A percentile compares a stretch with the other conserved stretches of the same genome.
phyloP scores from a whole-genome alignment of 2,329 filamentous ascomycete genomes.

The Epicoccum sorghinum region DNA sequence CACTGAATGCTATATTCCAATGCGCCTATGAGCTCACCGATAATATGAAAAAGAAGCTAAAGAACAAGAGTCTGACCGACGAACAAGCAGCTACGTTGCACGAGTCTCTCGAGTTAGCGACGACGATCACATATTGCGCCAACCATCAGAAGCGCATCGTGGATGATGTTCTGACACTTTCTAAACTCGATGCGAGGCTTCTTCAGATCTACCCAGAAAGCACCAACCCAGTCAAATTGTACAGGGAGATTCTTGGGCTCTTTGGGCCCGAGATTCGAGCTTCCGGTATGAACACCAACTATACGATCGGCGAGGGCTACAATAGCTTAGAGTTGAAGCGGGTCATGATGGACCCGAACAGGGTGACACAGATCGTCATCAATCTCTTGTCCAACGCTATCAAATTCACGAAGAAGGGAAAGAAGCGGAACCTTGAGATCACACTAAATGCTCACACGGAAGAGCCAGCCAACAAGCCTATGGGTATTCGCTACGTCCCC shows the following conservation, averaged over 20 bases:
- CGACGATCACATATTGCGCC: constrained; percentile 37
- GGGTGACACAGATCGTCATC: constrained; percentile 34
- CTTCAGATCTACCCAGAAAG: constrained; percentile 26
- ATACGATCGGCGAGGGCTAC: constrained; percentile 55
- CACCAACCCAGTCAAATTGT: constrained; percentile 31
- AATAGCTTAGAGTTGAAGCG: constrained; percentile 54
- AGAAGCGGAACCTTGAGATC: constrained; percentile 11
- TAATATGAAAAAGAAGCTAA: constrained; percentile 65
- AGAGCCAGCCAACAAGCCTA: constrained; percentile 13
- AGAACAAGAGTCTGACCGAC: constrained; percentile 51
- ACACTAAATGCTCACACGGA: constrained; percentile 6
- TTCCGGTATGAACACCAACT: constrained; percentile 66
- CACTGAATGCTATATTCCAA: constrained; percentile 73
- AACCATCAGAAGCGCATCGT: constrained; percentile 40
- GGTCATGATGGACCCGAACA: constrained; percentile 59
- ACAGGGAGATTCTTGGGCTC: constrained; percentile 26
- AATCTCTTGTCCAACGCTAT: constrained; percentile 43
- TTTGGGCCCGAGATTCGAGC: constrained; percentile 13
- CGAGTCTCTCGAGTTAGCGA: constrained; percentile 57
- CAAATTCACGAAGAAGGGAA: constrained; percentile 35
- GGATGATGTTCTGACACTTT: constrained; percentile 30
- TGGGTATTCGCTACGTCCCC: constrained; percentile 40
- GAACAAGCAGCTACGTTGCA: constrained; percentile 58
- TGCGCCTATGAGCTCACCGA: constrained; percentile 64
- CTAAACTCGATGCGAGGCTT: constrained; percentile 31